Base-by-base conservation (phyloP, 2,329 filamentous ascomycete species). In the Aspergillus vadensis region DNA sequence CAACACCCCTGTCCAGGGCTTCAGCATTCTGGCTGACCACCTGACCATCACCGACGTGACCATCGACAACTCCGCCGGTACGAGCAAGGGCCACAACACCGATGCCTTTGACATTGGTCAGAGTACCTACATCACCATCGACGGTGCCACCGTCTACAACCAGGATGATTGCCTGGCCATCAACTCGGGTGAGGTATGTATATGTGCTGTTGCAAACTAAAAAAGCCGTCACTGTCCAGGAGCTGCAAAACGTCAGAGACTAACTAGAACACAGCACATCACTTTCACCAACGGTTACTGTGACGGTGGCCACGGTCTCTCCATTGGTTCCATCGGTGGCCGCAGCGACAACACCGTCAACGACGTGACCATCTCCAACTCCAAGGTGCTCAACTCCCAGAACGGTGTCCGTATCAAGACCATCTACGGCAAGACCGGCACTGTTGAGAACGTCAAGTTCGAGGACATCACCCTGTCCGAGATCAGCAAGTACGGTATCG, bases 141-240 rank as follows among this genome's bases (percentile, higher is more conserved):
- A 76, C 17, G 81, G 80, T 39, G 82, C 83, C 43, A 79, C 76
- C 36, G 78, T 87, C 57, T 80, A 84, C 70, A 87, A 87, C 77
- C 85, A 87, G 74, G 85, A 87, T 60, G 85, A 87, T 68, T 87
- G 85, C 65, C 76, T 87, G 7, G 84, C 85, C 25, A 70, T 85
- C 62, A 87, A 86, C 76, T 85, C 82, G 2, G 82, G 81, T 25
- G 65, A 69, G 44, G 70, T 73, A 61, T 30, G 65, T 55, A 10
- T 8, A 17, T n/a, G 15, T 27, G 2, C 12, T 30, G 27, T 27
- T 2, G 25, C 25, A 27, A n/a, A n/a, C n/a, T n/a, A n/a, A 25
- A 25, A 25, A 7, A 25, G 9, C 27, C 1, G 27, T 12, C 27
- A 4, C 27, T 30, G 10, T 30, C 10, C 27, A 4, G 27, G 3